Evolutionary conservation across 139 green algal species (phyloP).

Genomic region (Picocystis salinarum): DNA sequence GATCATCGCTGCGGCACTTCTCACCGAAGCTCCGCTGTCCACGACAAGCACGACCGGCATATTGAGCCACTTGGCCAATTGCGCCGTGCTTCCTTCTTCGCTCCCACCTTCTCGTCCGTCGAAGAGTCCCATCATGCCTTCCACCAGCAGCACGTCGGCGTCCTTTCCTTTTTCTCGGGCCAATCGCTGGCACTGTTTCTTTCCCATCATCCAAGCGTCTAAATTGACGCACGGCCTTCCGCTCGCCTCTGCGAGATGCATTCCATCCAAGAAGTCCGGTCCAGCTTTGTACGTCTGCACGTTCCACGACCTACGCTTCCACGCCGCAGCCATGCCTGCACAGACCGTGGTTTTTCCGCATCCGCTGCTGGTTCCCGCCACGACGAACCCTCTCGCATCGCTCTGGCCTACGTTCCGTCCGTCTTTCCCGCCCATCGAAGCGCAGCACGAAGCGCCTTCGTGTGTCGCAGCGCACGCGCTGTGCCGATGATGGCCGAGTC

Average conservation of each 20-base stretch:
- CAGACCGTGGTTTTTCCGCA: conserved; percentile 60
- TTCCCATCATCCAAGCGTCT: conserved; percentile 59
- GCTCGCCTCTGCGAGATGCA: conserved; percentile 43
- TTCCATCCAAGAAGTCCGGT: conserved; percentile 49
- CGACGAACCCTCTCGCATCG: too few relatives aligned
- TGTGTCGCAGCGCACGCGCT: too few relatives aligned
- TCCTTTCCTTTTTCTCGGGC: conserved; percentile 20
- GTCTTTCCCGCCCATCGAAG: conserved; percentile 2
- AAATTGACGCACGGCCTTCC: conserved; percentile 52
- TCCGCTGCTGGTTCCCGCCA: conserved; percentile 46
- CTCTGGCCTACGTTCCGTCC: too few relatives aligned
- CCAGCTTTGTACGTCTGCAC: conserved; percentile 64
- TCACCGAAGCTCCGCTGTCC: conserved; percentile 37
- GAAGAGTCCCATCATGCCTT: conserved; percentile 64
- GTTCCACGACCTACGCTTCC: conserved; percentile 22
- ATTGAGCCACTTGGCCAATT: conserved; percentile 58
- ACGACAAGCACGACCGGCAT: conserved; percentile 68
- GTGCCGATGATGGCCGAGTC: too few relatives aligned
- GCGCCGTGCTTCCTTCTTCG: conserved; percentile 52
- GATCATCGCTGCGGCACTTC: conserved; percentile 39
- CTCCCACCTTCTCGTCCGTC: conserved; percentile 39
- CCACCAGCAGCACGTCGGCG: conserved; percentile 56
- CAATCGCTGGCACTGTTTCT: conserved; percentile 20
- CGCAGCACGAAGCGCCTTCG: conserved; percentile 1
- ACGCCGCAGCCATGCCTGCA: conserved; percentile 37